Evolutionary conservation across 129 eudicot species (phyloP), one percentile per base, ranked within the genome.

Genomic region (Ambrosia trifida): DNA sequence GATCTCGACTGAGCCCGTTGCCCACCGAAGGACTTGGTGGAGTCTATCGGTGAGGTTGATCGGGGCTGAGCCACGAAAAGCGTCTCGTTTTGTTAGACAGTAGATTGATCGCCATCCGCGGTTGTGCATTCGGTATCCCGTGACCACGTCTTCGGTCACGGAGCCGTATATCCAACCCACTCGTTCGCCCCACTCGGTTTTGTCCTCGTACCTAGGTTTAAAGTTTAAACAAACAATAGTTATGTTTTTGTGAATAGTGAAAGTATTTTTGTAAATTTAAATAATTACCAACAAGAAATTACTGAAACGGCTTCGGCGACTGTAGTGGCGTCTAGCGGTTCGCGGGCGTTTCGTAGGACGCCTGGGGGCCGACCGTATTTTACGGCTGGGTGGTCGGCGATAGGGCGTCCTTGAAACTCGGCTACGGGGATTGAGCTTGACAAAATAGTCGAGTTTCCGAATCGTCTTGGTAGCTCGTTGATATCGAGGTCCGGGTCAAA

Each of bases 281-380:
- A 36, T 36, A 38, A 38, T 70, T 72, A 92, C 96, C 96, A 89
- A 56, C 96, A 93, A 60, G 98, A 93, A 69, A 93, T 93, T 5
- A 89, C 96, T 1, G 96, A 89, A 33, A 93, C 96, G 7, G 98
- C 86, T 82, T 93, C 98, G 38, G 96, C 95, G 3, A 93, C 96
- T 2, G 89, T 82, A n/a, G 87, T 45, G 47, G 98, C 91, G 70
- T 93, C 98, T 31, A 93, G 95, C 10, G 87, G 96, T 61, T 85
- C 92, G 0, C 87, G 82, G 4, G 95, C 87, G 1, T 12, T 72
- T 66, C 92, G 41, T 0, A 93, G 89, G 68, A 64, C 68, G 12
- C 98, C 98, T 0, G 95, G 96, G 49, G 95, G 95, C 13, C 98
- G 84, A 0, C 96, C 98, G 43, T 83, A 87, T 72, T 85, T 87